phyloP scores from a whole-genome alignment of 257 asterid species.

The Gynochthodes officinalis region DNA sequence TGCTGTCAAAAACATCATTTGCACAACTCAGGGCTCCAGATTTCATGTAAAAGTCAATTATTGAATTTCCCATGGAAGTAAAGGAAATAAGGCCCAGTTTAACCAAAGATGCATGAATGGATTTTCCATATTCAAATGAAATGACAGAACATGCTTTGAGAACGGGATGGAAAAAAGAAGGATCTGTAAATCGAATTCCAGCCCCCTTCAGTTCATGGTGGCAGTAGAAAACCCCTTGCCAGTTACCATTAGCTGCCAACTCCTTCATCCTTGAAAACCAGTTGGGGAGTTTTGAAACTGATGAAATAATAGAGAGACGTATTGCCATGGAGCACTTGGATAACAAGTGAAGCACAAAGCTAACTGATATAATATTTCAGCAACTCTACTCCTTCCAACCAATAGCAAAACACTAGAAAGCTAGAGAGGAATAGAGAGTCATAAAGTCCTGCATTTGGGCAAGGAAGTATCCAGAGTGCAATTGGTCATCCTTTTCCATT shows the following conservation, averaged over 20 bases:
- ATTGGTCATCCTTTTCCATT: background rate
- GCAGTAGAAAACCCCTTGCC: slow-evolving; percentile 49
- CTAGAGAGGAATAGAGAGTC: background rate
- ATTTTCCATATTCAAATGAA: slow-evolving; percentile 39
- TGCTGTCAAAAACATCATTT: slow-evolving; percentile 39
- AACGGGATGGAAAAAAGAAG: slow-evolving; percentile 53
- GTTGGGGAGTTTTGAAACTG: slow-evolving; percentile 30
- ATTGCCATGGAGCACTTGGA: slow-evolving; percentile 18
- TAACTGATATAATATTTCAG: too few species aligned
- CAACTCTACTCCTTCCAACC: slow-evolving; percentile 9
- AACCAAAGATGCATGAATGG: slow-evolving; percentile 57
- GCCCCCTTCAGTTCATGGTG: slow-evolving; percentile 37
- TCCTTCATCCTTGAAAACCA: slow-evolving; percentile 46
- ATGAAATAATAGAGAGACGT: slow-evolving; percentile 34
- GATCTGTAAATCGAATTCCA: slow-evolving; percentile 46
- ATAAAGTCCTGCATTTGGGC: background rate
- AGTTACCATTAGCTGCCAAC: slow-evolving; percentile 41
- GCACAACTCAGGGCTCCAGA: slow-evolving; percentile 53
- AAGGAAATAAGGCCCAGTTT: slow-evolving; percentile 66
- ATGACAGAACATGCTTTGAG: slow-evolving; percentile 58
- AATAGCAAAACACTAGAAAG: slow-evolving; percentile 2
- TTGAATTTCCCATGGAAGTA: slow-evolving; percentile 57
- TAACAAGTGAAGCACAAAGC: background rate
- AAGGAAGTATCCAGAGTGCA: background rate
- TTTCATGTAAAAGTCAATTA: slow-evolving; percentile 70